Evolutionary conservation across 352 stramenopile species (phyloP).

Genomic region (Halophytophthora polymorphica): DNA sequence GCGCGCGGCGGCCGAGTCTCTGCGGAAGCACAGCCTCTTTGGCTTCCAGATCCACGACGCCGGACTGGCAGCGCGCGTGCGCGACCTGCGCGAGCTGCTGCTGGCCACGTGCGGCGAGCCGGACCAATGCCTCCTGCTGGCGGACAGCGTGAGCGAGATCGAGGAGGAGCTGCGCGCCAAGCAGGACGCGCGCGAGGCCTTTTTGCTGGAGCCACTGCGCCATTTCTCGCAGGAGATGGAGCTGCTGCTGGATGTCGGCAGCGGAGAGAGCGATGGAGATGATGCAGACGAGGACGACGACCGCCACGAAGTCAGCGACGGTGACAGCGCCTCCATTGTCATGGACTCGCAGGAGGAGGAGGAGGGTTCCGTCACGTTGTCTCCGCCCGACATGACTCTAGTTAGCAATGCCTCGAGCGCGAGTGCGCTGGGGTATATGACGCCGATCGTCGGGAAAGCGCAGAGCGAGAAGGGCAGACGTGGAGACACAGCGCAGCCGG

Average conservation of each 20-base stretch:
- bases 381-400: not conserved
- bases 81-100: constrained; percentile 49
- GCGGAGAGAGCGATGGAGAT: constrained; percentile 13
- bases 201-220: constrained; percentile 53
- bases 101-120: constrained; percentile 33
- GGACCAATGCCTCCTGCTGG: constrained; percentile 48
- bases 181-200: constrained; percentile 34
- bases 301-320: constrained; percentile 1
- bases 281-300: constrained; percentile 9
- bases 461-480: not conserved
- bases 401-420: not conserved
- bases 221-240: constrained; percentile 69
- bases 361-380: not conserved
- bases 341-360: constrained; percentile 15
- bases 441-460: not conserved
- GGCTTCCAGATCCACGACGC: constrained; percentile 57
- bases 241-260: constrained; percentile 53
- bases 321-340: constrained; percentile 3
- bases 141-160: constrained; percentile 51
- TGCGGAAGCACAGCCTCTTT: constrained; percentile 52
- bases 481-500: not conserved
- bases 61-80: constrained; percentile 31
- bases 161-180: constrained; percentile 36
- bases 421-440: not conserved
- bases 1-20: constrained; percentile 15